phyloP scores from a whole-genome alignment of 331 rosid species.

The Erythrophleum ivorense region DNA sequence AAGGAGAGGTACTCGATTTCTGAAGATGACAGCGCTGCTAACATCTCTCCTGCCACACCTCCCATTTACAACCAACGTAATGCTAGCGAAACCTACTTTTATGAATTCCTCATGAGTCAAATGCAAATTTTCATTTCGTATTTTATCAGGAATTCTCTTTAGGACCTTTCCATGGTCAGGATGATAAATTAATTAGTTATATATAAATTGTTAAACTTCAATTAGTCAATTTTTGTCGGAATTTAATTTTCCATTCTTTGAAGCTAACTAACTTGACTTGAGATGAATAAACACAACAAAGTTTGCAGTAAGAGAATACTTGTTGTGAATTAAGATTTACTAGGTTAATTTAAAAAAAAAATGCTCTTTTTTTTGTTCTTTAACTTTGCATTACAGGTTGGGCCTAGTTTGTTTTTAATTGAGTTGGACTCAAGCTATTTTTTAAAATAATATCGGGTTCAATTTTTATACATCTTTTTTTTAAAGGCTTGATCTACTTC shows the following conservation, averaged over 20 bases:
- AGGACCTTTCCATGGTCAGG: not conserved
- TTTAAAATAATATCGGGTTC: no score
- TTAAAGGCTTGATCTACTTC: no score
- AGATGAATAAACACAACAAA: no score
- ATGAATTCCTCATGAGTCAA: not conserved
- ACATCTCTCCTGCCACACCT: constrained; percentile 52
- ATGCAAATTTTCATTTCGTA: not conserved
- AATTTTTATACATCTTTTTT: no score
- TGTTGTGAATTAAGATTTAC: no score
- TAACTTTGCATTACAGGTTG: not conserved
- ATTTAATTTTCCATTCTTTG: no score
- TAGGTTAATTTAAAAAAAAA: no score
- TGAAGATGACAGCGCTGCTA: not conserved
- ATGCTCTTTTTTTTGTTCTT: not conserved
- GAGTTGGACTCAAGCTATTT: no score
- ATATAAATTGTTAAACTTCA: not conserved
- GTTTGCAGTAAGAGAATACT: no score
- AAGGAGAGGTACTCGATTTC: constrained; percentile 26
- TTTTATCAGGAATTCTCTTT: not conserved
- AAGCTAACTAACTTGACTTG: no score
- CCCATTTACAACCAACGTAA: constrained; percentile 53
- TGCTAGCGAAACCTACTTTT: constrained; percentile 30
- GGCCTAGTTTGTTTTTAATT: no score
- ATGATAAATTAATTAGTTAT: not conserved
- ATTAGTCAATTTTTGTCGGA: not conserved